Percentiles rank a stretch among this genome's conserved stretches.
These are phyloP conservation scores for Vitis rupestris DNA, from an alignment of 164 flowering plant genomes.

Conservation along the genomic window DNA sequence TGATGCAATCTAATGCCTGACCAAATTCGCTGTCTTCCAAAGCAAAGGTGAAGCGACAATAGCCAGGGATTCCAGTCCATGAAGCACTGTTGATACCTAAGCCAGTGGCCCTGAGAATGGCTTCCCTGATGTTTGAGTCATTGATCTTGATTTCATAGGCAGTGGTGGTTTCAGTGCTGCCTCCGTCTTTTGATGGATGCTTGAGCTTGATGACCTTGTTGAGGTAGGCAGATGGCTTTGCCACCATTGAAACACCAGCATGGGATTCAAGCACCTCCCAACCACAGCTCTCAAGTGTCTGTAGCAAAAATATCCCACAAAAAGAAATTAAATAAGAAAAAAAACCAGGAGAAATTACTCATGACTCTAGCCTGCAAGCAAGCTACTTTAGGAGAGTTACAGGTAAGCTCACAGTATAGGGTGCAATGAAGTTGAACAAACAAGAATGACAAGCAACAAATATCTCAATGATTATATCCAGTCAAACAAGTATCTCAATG, in stretches of 20 bases:
- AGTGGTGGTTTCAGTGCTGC: not conserved
- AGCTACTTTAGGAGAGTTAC: too few relatives aligned
- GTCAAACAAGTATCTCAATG: too few relatives aligned
- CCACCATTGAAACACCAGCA: constrained; percentile 82
- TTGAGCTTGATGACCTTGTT: constrained; percentile 51
- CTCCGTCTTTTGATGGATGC: constrained; percentile 8
- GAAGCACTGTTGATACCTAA: constrained; percentile 81
- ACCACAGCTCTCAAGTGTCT: constrained; percentile 76
- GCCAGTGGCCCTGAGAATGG: constrained; percentile 66
- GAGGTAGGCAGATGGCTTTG: constrained; percentile 74
- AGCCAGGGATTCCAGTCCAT: constrained; percentile 91
- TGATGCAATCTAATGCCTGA: constrained; percentile 68
- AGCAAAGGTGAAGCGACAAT: constrained; percentile 83
- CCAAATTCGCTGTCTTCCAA: constrained; percentile 75
- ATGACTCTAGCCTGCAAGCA: too few relatives aligned
- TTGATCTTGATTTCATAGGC: constrained; percentile 42
- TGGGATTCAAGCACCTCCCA: constrained; percentile 74
- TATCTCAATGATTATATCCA: too few relatives aligned
- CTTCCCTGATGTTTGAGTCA: constrained; percentile 75
- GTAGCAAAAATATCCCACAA: constrained; percentile 7
- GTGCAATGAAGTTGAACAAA: too few relatives aligned
- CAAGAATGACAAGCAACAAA: too few relatives aligned
- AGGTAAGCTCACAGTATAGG: too few relatives aligned
- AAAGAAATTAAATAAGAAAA: not conserved
- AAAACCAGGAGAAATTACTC: not conserved